Percentiles rank a stretch among this genome's conserved stretches.
Conservation (phyloP, 495 filamentous ascomycete genomes). For the Bryoglossum gracile region DNA sequence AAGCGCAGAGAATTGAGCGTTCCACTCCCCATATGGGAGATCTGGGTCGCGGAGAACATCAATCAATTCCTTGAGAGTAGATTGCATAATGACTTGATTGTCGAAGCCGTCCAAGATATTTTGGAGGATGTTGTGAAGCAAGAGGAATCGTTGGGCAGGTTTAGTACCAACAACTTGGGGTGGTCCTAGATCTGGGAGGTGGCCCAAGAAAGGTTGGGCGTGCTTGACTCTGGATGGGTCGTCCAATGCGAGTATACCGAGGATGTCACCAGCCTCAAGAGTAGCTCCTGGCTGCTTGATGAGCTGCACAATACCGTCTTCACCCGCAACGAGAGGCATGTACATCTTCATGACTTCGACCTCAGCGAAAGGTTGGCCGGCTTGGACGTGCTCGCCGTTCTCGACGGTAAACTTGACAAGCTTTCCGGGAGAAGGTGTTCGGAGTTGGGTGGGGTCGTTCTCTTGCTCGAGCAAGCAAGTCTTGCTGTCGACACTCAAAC, state of each 20-base stretch:
- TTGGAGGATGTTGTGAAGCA: constrained; percentile 68
- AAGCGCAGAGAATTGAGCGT: constrained; percentile 86
- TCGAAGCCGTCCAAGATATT: constrained; percentile 94
- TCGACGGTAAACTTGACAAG: constrained; percentile 98
- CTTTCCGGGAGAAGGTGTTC: constrained; percentile 92
- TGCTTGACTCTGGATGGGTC: constrained; percentile 96
- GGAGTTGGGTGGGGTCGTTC: constrained; percentile 96
- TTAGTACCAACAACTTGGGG: constrained; percentile 86
- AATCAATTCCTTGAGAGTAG: constrained; percentile 81
- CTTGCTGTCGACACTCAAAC: constrained; percentile 94
- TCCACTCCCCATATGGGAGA: constrained; percentile 94
- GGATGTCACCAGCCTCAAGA: constrained; percentile 96
- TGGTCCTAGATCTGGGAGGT: constrained; percentile 79
- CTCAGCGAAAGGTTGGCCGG: constrained; percentile 91
- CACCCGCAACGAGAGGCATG: constrained; percentile 96
- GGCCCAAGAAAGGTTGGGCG: constrained; percentile 89
- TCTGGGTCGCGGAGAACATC: constrained; percentile 84
- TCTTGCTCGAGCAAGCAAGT: constrained; percentile 97
- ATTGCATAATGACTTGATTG: constrained; percentile 92
- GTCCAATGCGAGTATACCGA: constrained; percentile 95
- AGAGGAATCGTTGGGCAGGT: constrained; percentile 77
- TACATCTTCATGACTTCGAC: constrained; percentile 99
- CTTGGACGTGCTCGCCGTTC: constrained; percentile 89
- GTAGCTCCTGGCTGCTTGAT: constrained; percentile 98
- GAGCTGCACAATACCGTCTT: constrained; percentile 93